These are phyloP conservation scores for Neurospora sp. DNA, from an alignment of 495 filamentous ascomycete species.

Conservation along the genomic window DNA sequence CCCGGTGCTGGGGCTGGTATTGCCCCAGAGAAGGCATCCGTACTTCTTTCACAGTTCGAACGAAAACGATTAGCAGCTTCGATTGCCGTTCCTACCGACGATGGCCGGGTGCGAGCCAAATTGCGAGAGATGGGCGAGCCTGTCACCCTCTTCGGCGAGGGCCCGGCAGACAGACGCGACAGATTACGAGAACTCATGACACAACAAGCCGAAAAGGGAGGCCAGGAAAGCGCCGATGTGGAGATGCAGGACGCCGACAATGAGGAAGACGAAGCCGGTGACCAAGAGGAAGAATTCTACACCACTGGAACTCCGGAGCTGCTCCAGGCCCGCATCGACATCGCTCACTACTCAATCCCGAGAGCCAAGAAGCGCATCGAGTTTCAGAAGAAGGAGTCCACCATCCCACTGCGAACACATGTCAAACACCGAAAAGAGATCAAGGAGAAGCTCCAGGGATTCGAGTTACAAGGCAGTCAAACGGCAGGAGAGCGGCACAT, in stretches of 20 bases:
- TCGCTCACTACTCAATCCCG: slow-evolving; percentile 79
- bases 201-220: slow-evolving; percentile 53
- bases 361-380: slow-evolving; percentile 66
- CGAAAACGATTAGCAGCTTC: slow-evolving; percentile 80
- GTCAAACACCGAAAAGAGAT: slow-evolving; percentile 82
- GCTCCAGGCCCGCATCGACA: slow-evolving; percentile 64
- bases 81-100: slow-evolving; percentile 92
- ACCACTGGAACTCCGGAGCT: slow-evolving; percentile 69
- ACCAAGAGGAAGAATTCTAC: slow-evolving; percentile 94
- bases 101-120: slow-evolving; percentile 70
- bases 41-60: slow-evolving; percentile 80
- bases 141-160: slow-evolving; percentile 92
- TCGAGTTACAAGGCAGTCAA: slow-evolving; percentile 87
- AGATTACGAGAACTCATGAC: slow-evolving; percentile 74
- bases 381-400: slow-evolving; percentile 67
- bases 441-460: slow-evolving; percentile 71
- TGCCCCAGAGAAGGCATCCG: slow-evolving; percentile 79
- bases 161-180: slow-evolving; percentile 75
- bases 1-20: slow-evolving; percentile 63
- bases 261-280: slow-evolving; percentile 52
- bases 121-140: slow-evolving; percentile 82
- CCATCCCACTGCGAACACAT: slow-evolving; percentile 75
- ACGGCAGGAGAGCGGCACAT: slow-evolving; percentile 85
- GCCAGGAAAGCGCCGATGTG: slow-evolving; percentile 44
- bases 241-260: slow-evolving; percentile 57